Conservation (phyloP, 768 basidiomycete species). For the Leccinellum albellum region DNA sequence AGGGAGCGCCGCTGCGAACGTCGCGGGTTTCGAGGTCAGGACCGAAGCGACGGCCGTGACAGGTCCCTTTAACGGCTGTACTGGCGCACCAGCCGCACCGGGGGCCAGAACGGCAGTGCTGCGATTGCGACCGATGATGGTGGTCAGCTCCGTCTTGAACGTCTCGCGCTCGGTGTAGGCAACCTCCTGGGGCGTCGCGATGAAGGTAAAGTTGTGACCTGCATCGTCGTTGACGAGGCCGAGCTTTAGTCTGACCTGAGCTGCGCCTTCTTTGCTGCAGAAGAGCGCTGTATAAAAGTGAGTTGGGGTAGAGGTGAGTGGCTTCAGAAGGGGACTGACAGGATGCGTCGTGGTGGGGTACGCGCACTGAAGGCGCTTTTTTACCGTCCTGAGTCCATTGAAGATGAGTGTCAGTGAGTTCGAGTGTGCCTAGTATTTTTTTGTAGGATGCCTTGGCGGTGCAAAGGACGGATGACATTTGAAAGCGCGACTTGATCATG, state of each 20-base stretch:
- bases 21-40: constrained; percentile 24
- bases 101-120: constrained; percentile 26
- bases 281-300: constrained; percentile 56
- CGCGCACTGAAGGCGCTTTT: constrained; percentile 57
- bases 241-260: constrained; percentile 77
- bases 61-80: constrained; percentile 25
- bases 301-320: constrained; percentile 5
- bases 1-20: constrained; percentile 25
- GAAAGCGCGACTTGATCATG: constrained; percentile 39
- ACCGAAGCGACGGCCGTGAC: constrained; percentile 11
- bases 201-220: constrained; percentile 82
- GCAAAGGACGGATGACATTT: constrained; percentile 11
- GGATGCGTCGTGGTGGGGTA: constrained; percentile 55
- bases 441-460: constrained; percentile 38
- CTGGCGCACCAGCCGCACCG: constrained; percentile 12
- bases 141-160: constrained; percentile 77
- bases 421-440: constrained; percentile 70
- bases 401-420: constrained; percentile 68
- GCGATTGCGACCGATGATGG: constrained; percentile 73
- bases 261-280: constrained; percentile 79
- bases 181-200: constrained; percentile 50
- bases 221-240: constrained; percentile 63
- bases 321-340: constrained; percentile 43
- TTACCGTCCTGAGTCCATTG: constrained; percentile 80
- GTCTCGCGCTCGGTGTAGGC: constrained; percentile 72